Base-by-base conservation (phyloP, 306 rosid species). In the Inga oerstediana region DNA sequence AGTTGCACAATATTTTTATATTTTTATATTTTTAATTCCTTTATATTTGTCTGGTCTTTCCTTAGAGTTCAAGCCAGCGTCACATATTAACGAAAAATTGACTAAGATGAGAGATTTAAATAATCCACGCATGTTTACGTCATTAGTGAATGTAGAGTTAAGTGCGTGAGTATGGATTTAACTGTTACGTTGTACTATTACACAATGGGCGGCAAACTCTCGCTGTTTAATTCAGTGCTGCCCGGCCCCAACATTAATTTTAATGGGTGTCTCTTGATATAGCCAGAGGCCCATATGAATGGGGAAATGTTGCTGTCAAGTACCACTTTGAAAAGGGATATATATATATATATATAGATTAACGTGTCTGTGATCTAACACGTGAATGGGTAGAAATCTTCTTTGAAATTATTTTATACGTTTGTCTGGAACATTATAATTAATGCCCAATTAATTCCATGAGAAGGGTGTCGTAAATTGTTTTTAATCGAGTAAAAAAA, bases 301-400 rank as follows among this genome's bases (percentile, higher is more conserved):
- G 56, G 78, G 35, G 49, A 37, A 66, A 41, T 81, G 76, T 37
- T 73, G 35, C 24, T 69, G 76, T 72, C 52, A 12, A 12, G 75
- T 71, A 56, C 49, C 76, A 62, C 56, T n/a, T 24, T 76, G 78
- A 72, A 83, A 54, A 58, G 80, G 39, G 83, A 72, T 72, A 37
- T 35, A 35, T 35, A 35, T 35, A 72, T 72, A 37, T 35, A 35
- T 35, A 35, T 35, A 35, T 37, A 81, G 77, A 80, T 27, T 34
- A 54, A 45, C 43, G 32, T 43, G 80, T n/a, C 4, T 24, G 62
- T 75, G 77, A 24, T 16, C 79, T 32, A 54, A 73, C 35, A 73
- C 58, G n/a, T 51, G 58, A 51, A 16, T 51, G 20, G 4, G 69
- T 80, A 15, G 66, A 82, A 46, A 64, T n/a, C 20, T 80, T 22